A percentile compares a stretch with the other conserved stretches of the same genome.
These are phyloP conservation scores for Collybiopsis confluens DNA, from an alignment of 768 basidiomycete species.

Conservation along the genomic window DNA sequence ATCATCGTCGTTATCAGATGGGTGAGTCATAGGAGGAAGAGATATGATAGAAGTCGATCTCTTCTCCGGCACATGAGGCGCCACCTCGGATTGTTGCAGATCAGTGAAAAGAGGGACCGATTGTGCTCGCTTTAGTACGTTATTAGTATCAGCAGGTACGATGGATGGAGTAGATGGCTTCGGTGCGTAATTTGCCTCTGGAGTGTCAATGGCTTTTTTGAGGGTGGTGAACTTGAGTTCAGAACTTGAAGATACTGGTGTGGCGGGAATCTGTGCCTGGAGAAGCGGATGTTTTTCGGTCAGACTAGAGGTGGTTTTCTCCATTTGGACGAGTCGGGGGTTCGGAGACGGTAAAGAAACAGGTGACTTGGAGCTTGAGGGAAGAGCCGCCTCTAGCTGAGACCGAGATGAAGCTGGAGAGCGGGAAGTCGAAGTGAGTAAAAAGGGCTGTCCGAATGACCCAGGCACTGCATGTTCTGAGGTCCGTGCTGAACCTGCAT, in stretches of 20 bases:
- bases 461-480: background rate
- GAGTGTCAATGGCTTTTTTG: background rate
- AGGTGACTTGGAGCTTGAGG: conserved; percentile 8
- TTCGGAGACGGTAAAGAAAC: conserved; percentile 1
- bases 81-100: too few relatives aligned
- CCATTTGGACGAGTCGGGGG: background rate
- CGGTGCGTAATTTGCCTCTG: too few relatives aligned
- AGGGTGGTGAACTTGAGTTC: too few relatives aligned
- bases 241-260: too few relatives aligned
- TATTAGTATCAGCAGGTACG: too few relatives aligned
- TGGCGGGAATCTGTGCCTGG: too few relatives aligned
- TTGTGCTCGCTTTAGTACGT: too few relatives aligned
- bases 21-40: conserved; percentile 1
- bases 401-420: background rate
- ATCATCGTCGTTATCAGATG: conserved; percentile 28
- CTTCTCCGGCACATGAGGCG: background rate
- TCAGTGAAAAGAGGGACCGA: too few relatives aligned
- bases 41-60: background rate
- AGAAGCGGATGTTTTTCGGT: too few relatives aligned
- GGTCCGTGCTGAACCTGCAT: conserved; percentile 36
- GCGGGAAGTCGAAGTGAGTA: background rate
- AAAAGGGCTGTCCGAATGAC: background rate
- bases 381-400: too few relatives aligned
- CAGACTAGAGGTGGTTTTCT: background rate
- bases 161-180: too few relatives aligned